These are phyloP conservation scores for Syzygium malaccense DNA, from an alignment of 441 rosid genomes.

Conservation along the genomic window DNA sequence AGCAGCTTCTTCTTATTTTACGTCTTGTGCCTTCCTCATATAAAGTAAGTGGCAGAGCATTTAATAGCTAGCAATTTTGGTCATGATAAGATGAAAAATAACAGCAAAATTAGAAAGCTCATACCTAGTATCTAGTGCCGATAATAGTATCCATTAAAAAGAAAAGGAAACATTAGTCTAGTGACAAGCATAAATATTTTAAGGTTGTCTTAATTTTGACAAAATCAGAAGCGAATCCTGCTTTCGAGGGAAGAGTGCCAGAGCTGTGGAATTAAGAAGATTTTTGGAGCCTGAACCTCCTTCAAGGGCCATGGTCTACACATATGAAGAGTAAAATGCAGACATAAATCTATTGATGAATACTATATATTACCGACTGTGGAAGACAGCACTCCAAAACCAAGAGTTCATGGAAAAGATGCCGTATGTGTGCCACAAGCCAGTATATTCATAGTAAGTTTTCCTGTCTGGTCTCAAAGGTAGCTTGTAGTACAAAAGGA, in stretches of 20 bases:
- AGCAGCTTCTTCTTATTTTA: background rate
- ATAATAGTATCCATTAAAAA: background rate
- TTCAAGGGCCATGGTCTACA: background rate
- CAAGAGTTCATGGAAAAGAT: slow-evolving; percentile 75
- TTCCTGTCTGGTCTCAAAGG: slow-evolving; percentile 54
- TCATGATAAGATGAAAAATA: background rate
- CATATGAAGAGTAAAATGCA: background rate
- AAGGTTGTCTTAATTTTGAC: background rate
- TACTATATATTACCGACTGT: slow-evolving; percentile 42
- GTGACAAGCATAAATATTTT: background rate
- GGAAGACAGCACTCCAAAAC: slow-evolving; percentile 94
- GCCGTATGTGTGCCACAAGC: slow-evolving; percentile 74
- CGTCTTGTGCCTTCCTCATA: background rate
- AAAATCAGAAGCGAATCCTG: background rate
- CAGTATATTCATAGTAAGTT: slow-evolving; percentile 62
- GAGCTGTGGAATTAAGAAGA: background rate
- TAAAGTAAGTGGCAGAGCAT: background rate
- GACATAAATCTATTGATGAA: background rate
- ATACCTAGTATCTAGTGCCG: background rate
- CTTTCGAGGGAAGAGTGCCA: background rate
- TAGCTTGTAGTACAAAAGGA: slow-evolving; percentile 61
- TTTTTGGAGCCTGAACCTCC: background rate
- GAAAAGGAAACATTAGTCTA: background rate
- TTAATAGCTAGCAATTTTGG: background rate
- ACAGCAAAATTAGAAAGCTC: background rate